A percentile compares a stretch with the other conserved stretches of the same genome.
phyloP scores from a whole-genome alignment of 2,329 filamentous ascomycete genomes.

The Pseudogymnoascus sp. region DNA sequence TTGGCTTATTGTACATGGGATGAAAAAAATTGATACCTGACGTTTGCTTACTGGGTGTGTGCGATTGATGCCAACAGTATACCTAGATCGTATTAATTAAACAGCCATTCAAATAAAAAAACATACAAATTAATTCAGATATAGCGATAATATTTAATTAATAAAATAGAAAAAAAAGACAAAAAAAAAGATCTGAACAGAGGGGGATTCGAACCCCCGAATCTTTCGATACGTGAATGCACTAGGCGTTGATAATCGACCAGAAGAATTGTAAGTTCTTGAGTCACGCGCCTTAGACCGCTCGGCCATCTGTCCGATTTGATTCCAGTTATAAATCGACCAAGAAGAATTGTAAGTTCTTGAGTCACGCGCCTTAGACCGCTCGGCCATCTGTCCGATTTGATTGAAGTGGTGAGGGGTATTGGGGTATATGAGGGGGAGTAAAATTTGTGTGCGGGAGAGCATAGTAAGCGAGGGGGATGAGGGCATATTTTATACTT shows the following conservation, averaged over 20 bases:
- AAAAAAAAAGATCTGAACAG: not conserved
- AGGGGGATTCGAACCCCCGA: conserved; percentile 10
- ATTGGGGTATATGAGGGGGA: not conserved
- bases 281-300: conserved; percentile 11
- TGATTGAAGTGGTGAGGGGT: not conserved
- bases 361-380: conserved; percentile 11
- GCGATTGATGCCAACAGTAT: not conserved
- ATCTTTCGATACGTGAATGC: conserved; percentile 11
- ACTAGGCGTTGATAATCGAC: conserved; percentile 1
- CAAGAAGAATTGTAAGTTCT: conserved; percentile 2
- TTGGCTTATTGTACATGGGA: not conserved
- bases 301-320: conserved; percentile 10
- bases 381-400: conserved; percentile 10
- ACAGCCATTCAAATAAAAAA: not conserved
- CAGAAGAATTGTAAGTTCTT: conserved; percentile 4
- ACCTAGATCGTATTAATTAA: not conserved
- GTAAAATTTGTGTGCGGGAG: too few relatives aligned
- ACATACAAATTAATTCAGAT: not conserved
- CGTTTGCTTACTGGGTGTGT: not conserved
- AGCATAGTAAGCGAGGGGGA: too few relatives aligned
- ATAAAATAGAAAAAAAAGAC: not conserved
- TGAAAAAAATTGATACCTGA: not conserved
- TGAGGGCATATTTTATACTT: too few relatives aligned
- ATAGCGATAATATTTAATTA: not conserved
- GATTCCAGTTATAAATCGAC: not conserved